Conservation (phyloP, 148 eudicot genomes). For the Rhododendron mucronatum region DNA sequence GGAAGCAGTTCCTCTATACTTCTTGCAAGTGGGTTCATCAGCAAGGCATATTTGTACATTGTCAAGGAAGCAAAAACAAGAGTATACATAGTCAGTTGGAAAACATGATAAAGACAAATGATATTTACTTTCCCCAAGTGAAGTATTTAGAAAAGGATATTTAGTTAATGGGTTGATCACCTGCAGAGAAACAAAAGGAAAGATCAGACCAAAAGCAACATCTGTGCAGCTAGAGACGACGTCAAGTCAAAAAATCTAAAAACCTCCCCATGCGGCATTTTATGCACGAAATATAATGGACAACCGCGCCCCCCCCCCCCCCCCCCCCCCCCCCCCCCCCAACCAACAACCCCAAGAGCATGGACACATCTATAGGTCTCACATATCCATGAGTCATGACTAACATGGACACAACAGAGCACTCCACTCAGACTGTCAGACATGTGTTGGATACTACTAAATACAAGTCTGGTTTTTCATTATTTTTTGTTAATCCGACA, state of each 20-base stretch:
- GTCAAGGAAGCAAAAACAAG: slow-evolving; percentile 8
- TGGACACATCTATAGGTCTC: too few relatives aligned
- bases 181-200: neutral
- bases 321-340: too few relatives aligned
- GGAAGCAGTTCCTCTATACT: slow-evolving; percentile 90
- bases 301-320: too few relatives aligned
- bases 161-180: slow-evolving; percentile 13
- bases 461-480: neutral
- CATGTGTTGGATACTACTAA: neutral
- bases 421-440: too few relatives aligned
- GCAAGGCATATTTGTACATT: slow-evolving; percentile 16
- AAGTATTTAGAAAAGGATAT: slow-evolving; percentile 8
- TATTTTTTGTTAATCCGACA: too few relatives aligned
- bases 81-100: neutral
- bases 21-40: slow-evolving; percentile 69
- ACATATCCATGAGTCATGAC: too few relatives aligned
- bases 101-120: neutral
- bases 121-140: neutral
- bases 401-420: too few relatives aligned
- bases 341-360: too few relatives aligned
- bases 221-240: neutral
- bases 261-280: neutral
- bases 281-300: neutral
- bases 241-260: neutral
- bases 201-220: neutral